Base-by-base conservation (phyloP, 1,284 basidiomycete species). In the Rhodotorula glutinis region DNA sequence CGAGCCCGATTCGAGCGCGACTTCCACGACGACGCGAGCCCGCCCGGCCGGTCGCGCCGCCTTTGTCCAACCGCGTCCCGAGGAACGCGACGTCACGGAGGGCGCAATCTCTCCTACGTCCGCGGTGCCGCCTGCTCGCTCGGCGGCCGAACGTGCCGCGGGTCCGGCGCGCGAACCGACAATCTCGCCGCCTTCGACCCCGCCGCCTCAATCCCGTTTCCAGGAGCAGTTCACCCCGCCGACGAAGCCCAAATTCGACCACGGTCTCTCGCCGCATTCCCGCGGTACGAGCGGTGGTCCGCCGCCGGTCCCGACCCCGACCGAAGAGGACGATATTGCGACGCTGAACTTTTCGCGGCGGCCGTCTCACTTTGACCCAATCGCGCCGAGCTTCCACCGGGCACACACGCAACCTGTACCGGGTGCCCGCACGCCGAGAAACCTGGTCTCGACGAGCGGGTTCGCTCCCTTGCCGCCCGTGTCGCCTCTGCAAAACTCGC, bases 351-450 rank as follows among this genome's bases (percentile, higher is more conserved):
- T 72, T 17, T 30, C 43, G 1, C 70, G 70, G 2, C 62, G 67
- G 2, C 65, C 67, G 3, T 72, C 70, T n/a, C 60, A 65, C 29
- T 61, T 72, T 43, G 70, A 72, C 57, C 67, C 70, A 44, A 52
- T 69, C 23, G 59, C 67, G 27, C 65, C 65, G 23, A 57, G 57
- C 5, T 70, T 66, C 53, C 69, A 62, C n/a, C 65, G 46, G 23
- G 38, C 64, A 29, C 63, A 55, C 49, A 23, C 55, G 52, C 14
- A 53, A 49, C 16, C 58, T 46, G 5, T 23, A 19, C 23, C 44
- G 23, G 54, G 54, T 19, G 5, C 58, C 21, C 44, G 23, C 30
- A 5, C 27, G 23, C 56, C 44, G 27, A 41, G 53, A 38, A 23
- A 40, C 13, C 53, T 55, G 33, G 53, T 55, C 8, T 57, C 54